Evolutionary conservation across 2,329 filamentous ascomycete species (phyloP).

Genomic region (Phialophora expanda): DNA sequence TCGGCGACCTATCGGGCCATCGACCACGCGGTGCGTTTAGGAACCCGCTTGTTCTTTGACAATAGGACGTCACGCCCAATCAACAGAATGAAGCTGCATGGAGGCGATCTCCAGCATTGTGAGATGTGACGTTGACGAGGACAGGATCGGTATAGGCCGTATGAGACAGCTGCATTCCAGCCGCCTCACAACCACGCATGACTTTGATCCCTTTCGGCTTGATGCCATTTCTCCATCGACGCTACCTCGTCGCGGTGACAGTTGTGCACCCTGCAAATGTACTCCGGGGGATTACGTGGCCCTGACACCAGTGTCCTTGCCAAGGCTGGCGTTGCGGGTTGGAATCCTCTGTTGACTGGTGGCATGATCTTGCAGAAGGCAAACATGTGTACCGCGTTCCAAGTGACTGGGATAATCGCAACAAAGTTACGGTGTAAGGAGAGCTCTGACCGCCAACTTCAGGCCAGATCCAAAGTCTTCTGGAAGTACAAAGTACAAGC

Average conservation of each 20-base stretch:
- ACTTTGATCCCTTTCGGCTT: not conserved
- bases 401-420: not conserved
- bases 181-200: not conserved
- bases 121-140: not conserved
- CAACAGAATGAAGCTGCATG: not conserved
- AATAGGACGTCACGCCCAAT: not conserved
- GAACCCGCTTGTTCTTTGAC: not conserved
- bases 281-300: not conserved
- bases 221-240: not conserved
- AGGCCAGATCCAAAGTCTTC: not conserved
- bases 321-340: not conserved
- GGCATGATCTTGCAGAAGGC: not conserved
- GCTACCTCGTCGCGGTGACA: not conserved
- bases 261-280: not conserved
- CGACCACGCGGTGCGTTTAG: not conserved
- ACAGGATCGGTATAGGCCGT: not conserved
- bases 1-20: not conserved
- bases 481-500: conserved; percentile 1
- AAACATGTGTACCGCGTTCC: not conserved
- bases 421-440: conserved; percentile 11
- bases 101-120: not conserved
- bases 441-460: conserved; percentile 6
- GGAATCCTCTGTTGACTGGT: not conserved
- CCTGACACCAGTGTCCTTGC: not conserved
- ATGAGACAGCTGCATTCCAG: not conserved